Base-by-base conservation (phyloP, 441 rosid species). In the Populus tomentosa region DNA sequence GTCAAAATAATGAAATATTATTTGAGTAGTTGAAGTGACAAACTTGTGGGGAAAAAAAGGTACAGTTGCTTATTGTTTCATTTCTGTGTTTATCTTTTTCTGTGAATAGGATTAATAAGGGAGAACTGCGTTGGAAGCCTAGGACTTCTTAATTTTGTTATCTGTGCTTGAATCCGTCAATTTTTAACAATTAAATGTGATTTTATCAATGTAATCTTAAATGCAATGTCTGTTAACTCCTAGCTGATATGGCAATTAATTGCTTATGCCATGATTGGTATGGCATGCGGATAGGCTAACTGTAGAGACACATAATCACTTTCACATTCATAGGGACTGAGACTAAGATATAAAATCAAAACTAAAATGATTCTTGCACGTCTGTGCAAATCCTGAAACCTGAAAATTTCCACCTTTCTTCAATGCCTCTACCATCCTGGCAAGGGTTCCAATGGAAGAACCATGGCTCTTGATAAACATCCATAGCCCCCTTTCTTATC, bases 41-140 rank as follows among this genome's bases (percentile, higher is more conserved):
- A 63, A 20, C 26, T 67, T 67, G 75, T 79, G 74, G 78, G 23
- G 50, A 73, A n/a, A 63, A n/a, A 53, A 82, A 74, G 84, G 88
- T 82, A 76, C 63, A 16, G 10, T 11, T 32, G 10, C n/a, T 67
- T 33, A 11, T 69, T 9, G 23, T 35, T 6, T 40, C 59, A 1
- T 38, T n/a, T 20, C 8, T 62, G 23, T 20, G 24, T 16, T 3
- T 21, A 46, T 65, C 59, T 24, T 20, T 67, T 76, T 16, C 8
- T n/a, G 7, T 50, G 68, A 24, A 7, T 14, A 14, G 38, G 1
- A 24, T n/a, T 38, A 46, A 53, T 42, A 42, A 66, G 23, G 7
- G 65, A 61, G 10, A 61, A 61, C 6, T 61, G 11, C 2, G 10
- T 61, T 61, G 21, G 13, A 61, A 61, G 13, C 26, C 6, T 21